These are phyloP conservation scores for Phytophthora meadii DNA, from an alignment of 352 stramenopile genomes.

Conservation along the genomic window DNA sequence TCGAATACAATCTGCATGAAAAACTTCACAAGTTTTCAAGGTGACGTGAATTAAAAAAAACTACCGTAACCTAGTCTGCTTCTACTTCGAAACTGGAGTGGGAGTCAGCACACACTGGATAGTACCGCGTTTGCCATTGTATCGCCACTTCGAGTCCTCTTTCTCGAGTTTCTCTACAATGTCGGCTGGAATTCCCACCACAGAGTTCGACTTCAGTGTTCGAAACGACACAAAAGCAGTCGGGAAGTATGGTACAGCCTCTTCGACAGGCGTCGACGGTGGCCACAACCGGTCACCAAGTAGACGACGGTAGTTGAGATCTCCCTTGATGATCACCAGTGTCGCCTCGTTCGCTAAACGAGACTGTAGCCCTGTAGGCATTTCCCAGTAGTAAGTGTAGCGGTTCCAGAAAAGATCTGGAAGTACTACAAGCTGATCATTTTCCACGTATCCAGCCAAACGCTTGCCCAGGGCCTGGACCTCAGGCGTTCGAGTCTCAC, in stretches of 20 bases:
- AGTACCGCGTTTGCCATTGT: conserved; percentile 73
- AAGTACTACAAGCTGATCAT: conserved; percentile 27
- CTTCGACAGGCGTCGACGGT: conserved; percentile 78
- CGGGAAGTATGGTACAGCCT: conserved; percentile 86
- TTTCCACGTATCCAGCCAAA: conserved; percentile 41
- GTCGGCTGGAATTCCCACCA: conserved; percentile 57
- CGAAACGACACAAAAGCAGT: conserved; percentile 71
- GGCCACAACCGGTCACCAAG: conserved; percentile 94
- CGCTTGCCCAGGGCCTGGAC: conserved; percentile 63
- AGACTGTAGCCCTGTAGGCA: conserved; percentile 44
- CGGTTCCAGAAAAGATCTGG: conserved; percentile 71
- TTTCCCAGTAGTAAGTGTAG: conserved; percentile 80
- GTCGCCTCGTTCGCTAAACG: conserved; percentile 47
- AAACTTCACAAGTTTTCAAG: too few species aligned
- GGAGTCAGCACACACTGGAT: conserved; percentile 62
- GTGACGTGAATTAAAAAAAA: too few species aligned
- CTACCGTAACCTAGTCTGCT: conserved; percentile 2
- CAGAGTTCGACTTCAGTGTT: conserved; percentile 77
- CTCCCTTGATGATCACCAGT: conserved; percentile 96
- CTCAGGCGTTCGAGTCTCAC: conserved; percentile 30
- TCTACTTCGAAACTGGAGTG: conserved; percentile 7
- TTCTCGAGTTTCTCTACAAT: conserved; percentile 51
- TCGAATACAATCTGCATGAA: too few species aligned
- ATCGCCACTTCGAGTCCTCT: conserved; percentile 68
- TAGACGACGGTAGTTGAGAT: conserved; percentile 97